Percentiles rank a stretch among this genome's conserved stretches.
Evolutionary conservation across 2,329 filamentous ascomycete genomes (phyloP).

Genomic region (Aspergillus aculeatus): DNA sequence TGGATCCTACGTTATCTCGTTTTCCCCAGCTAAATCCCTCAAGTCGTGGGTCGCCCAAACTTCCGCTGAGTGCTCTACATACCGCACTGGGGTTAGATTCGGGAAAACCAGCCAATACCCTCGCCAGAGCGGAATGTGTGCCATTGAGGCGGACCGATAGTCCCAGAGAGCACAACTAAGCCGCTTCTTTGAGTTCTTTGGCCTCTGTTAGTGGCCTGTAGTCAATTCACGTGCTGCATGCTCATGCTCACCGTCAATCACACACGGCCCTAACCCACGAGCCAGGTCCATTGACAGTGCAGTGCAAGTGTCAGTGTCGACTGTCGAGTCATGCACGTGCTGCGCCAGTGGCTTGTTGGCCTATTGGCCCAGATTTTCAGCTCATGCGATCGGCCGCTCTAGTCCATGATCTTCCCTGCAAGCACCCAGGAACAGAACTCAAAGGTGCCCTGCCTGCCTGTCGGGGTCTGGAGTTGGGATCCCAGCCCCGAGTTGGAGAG

Average conservation of each 20-base stretch:
- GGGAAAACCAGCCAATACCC: slow-evolving; percentile 11
- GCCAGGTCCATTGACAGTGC: neutral
- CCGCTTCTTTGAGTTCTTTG: neutral
- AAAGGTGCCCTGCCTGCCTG: neutral
- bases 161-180: neutral
- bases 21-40: neutral
- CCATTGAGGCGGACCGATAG: neutral
- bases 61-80: slow-evolving; percentile 7
- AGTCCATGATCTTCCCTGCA: slow-evolving; percentile 9
- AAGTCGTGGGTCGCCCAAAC: slow-evolving; percentile 5
- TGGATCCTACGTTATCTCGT: slow-evolving; percentile 14
- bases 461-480: neutral
- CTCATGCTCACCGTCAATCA: neutral
- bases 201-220: neutral
- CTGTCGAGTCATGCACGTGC: neutral
- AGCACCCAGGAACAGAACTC: slow-evolving; percentile 13
- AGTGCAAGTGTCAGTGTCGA: neutral
- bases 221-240: neutral
- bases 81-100: slow-evolving; percentile 15
- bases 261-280: neutral
- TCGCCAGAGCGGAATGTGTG: slow-evolving; percentile 1
- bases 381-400: slow-evolving; percentile 11
- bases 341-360: neutral
- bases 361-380: slow-evolving; percentile 2
- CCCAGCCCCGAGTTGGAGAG: neutral